Evolutionary conservation across 257 asterid species (phyloP).

Genomic region (Gynochthodes officinalis): DNA sequence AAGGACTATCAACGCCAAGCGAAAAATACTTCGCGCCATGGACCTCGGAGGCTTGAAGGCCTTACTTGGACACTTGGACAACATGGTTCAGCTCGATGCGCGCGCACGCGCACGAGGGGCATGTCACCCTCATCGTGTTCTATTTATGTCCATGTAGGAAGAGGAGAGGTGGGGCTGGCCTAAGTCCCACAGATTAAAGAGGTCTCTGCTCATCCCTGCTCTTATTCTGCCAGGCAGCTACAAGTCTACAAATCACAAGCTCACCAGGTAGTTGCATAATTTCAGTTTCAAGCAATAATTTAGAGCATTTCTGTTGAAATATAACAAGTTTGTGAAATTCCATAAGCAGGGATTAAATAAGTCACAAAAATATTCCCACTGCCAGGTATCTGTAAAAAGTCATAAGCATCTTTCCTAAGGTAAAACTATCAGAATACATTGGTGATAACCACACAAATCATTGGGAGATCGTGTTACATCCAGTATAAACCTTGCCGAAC

Average conservation of each 20-base stretch:
- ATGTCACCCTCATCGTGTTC: neutral
- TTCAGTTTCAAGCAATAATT: too few species aligned
- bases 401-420: neutral
- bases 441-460: neutral
- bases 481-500: neutral
- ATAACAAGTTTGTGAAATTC: too few species aligned
- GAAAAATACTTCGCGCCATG: neutral
- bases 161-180: too few species aligned
- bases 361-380: neutral
- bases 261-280: too few species aligned
- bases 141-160: too few species aligned
- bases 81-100: neutral
- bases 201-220: too few species aligned
- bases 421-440: neutral
- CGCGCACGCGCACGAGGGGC: neutral
- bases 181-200: too few species aligned
- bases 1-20: too few species aligned
- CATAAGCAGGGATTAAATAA: neutral
- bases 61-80: too few species aligned
- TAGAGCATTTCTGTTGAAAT: too few species aligned
- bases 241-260: too few species aligned
- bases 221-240: too few species aligned
- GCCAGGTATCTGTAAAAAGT: neutral
- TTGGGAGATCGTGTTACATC: neutral
- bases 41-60: neutral